Base-by-base conservation (phyloP, 139 green algal species). In the Chlamydomonas applanata region DNA sequence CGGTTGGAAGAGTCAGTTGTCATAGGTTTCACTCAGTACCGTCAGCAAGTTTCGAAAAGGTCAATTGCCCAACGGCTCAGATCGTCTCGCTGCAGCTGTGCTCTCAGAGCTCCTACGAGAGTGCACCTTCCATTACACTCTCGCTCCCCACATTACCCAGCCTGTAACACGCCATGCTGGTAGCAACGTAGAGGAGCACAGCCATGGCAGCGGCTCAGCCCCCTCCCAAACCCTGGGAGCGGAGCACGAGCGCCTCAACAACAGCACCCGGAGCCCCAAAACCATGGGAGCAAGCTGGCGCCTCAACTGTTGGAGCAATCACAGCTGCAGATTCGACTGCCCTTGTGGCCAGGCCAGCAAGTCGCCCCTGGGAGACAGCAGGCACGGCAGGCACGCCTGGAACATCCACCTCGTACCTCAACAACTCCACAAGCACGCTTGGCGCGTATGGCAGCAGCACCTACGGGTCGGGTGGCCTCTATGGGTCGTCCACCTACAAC, bases 221-320 rank as follows among this genome's bases (percentile, higher is more conserved):
- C 0, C 79, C 87, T 3, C 80, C 88, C 30, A 93, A 93, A 65
- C 88, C 88, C 3, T 93, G 88, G 88, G 88, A 93, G 40, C 73
- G 71, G 0, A 68, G 40, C 33, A 79, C 71, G 35, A 56, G 57
- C 9, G 16, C n/a, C 1, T 59, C 52, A 29, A 57, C 72, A 1
- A 52, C 36, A 3, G 63, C 79, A 29, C 52, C 71, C 32, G 79
- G 69, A 2, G 71, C 74, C 1, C 79, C 80, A 5, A 91, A 89
- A 67, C 86, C 84, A 19, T 91, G 86, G 85, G 82, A 89, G 68
- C 57, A 77, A 57, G 52, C 79, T 22, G 40, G 40, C 40, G 40
- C 40, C 11, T 49, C 40, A 49, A 49, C 40, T 49, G 40, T 11
- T 49, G 75, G 49, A 75, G 59, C 65, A 34, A 24, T 44, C 32